A percentile compares a stretch with the other conserved stretches of the same genome.
phyloP scores from a whole-genome alignment of 2,329 filamentous ascomycete genomes.

The Alternaria infectoria region DNA sequence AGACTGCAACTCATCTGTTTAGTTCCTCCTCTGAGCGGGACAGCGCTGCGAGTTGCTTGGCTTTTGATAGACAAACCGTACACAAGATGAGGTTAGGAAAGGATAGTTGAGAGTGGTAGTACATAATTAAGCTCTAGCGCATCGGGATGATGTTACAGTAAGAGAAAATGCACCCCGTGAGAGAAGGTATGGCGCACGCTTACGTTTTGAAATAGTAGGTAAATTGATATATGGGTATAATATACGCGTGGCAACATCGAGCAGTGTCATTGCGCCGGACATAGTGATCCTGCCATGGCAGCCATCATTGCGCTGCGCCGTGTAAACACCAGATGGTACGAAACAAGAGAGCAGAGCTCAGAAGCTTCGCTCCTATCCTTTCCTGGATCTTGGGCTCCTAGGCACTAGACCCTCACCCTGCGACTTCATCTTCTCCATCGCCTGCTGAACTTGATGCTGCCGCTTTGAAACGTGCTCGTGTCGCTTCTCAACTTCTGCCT shows the following conservation, averaged over 20 bases:
- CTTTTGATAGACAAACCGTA: background rate
- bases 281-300: background rate
- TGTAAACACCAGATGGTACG: background rate
- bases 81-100: background rate
- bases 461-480: slow-evolving; percentile 59
- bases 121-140: background rate
- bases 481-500: slow-evolving; percentile 61
- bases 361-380: background rate
- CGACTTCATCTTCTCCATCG: slow-evolving; percentile 60
- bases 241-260: background rate
- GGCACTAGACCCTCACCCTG: slow-evolving; percentile 61
- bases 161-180: background rate
- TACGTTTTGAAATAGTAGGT: background rate
- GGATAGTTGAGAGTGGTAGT: background rate
- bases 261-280: background rate
- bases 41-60: background rate
- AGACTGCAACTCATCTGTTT: background rate
- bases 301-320: background rate
- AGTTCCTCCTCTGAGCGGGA: background rate
- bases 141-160: background rate
- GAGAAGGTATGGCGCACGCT: background rate
- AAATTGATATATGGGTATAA: background rate
- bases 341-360: background rate
- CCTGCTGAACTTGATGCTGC: slow-evolving; percentile 55
- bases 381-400: slow-evolving; percentile 45